A percentile compares a stretch with the other conserved stretches of the same genome.
phyloP scores from a whole-genome alignment of 495 filamentous ascomycete species.

The Aspergillus cavernicola region DNA sequence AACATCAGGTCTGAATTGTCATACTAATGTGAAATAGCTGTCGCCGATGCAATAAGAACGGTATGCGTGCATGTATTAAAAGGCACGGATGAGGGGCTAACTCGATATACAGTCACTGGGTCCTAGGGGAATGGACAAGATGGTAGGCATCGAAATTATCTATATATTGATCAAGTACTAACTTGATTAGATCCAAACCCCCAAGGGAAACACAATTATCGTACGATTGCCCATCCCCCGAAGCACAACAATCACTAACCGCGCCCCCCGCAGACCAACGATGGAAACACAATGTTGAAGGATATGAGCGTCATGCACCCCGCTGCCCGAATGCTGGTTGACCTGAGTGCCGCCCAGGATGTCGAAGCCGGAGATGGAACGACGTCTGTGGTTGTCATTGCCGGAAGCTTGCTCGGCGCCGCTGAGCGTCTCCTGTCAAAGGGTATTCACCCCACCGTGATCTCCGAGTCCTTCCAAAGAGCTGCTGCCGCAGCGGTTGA shows the following conservation, averaged over 20 bases:
- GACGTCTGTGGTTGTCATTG: constrained; percentile 96
- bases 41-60: constrained; percentile 94
- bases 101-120: constrained; percentile 56
- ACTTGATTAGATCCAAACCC: constrained; percentile 70
- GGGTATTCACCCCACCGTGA: constrained; percentile 95
- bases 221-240: constrained; percentile 32
- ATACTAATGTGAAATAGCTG: constrained; percentile 52
- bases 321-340: constrained; percentile 97
- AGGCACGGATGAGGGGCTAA: constrained; percentile 42
- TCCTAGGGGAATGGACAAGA: constrained; percentile 92
- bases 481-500: constrained; percentile 83
- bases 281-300: constrained; percentile 97
- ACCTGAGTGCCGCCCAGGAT: constrained; percentile 94
- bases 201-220: constrained; percentile 95
- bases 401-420: constrained; percentile 87
- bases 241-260: background rate
- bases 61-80: constrained; percentile 43
- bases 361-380: constrained; percentile 98
- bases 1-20: too few species aligned
- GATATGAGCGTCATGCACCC: constrained; percentile 99
- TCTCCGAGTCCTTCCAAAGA: constrained; percentile 95
- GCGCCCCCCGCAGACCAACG: constrained; percentile 65
- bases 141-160: constrained; percentile 47
- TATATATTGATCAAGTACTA: constrained; percentile 13
- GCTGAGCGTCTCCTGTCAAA: constrained; percentile 86